phyloP scores from a whole-genome alignment of 495 filamentous ascomycete genomes.

The Talaromyces trachyspermus region DNA sequence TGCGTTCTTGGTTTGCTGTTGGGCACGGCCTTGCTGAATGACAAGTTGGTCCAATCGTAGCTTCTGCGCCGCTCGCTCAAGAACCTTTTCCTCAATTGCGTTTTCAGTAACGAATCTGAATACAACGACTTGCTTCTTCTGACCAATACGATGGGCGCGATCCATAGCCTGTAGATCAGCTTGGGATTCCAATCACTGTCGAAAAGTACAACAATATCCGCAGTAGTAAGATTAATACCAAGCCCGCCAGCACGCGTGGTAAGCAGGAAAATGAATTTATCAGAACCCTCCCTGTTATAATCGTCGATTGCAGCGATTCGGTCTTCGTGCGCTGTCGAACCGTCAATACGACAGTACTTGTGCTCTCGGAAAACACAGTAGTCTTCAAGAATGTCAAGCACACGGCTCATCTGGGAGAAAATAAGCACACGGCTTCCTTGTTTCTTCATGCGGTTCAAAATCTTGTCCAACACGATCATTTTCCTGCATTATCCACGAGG shows the following conservation, averaged over 20 bases:
- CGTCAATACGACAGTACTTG: conserved; percentile 97
- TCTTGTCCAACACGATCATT: conserved; percentile 94
- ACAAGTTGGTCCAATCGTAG: conserved; percentile 96
- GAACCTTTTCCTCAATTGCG: conserved; percentile 96
- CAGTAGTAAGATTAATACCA: conserved; percentile 95
- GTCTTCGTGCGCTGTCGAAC: conserved; percentile 94
- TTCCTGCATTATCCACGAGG: conserved; percentile 91
- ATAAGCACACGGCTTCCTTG: conserved; percentile 91
- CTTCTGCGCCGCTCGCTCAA: conserved; percentile 96
- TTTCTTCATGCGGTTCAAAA: conserved; percentile 72
- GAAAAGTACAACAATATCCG: conserved; percentile 96
- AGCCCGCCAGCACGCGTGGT: conserved; percentile 94
- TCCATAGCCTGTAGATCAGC: conserved; percentile 99
- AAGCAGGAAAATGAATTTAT: conserved; percentile 97
- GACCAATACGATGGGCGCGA: conserved; percentile 93
- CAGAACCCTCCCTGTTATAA: conserved; percentile 91
- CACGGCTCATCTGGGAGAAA: conserved; percentile 98
- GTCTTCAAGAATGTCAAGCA: conserved; percentile 95
- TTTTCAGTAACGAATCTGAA: conserved; percentile 97
- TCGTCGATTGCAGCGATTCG: conserved; percentile 97
- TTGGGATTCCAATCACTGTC: conserved; percentile 99
- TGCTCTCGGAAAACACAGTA: conserved; percentile 94
- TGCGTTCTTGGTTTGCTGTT: conserved; percentile 77
- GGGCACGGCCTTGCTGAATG: conserved; percentile 96
- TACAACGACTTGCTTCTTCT: conserved; percentile 95